Percentiles rank a stretch among this genome's conserved stretches.
These are phyloP conservation scores for Emydomyces testavorans DNA, from an alignment of 2,329 filamentous ascomycete genomes.

Conservation along the genomic window DNA sequence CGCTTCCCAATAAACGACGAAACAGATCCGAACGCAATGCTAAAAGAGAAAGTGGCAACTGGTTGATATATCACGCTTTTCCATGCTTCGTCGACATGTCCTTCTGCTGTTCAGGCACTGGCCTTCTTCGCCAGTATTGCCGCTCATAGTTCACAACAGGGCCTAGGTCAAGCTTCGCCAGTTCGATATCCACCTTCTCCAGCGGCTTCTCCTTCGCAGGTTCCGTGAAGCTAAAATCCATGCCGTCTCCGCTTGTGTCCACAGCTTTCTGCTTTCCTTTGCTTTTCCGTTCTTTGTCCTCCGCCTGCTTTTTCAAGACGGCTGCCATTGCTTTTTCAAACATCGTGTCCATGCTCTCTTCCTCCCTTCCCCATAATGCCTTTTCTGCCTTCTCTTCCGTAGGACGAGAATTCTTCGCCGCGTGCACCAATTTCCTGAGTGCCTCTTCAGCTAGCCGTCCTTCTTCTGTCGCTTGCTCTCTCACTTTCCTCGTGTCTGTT, in stretches of 20 bases:
- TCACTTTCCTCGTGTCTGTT: conserved; percentile 47
- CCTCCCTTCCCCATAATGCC: conserved; percentile 29
- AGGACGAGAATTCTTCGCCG: conserved; percentile 33
- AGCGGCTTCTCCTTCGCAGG: conserved; percentile 7
- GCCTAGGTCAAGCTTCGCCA: conserved; percentile 32
- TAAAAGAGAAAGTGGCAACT: not conserved
- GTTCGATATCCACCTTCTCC: not conserved
- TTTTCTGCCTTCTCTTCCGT: conserved; percentile 33
- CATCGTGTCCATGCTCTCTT: conserved; percentile 38
- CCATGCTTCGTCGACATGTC: not conserved
- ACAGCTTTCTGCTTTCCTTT: conserved; percentile 10
- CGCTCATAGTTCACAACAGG: conserved; percentile 51
- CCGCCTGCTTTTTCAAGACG: conserved; percentile 32
- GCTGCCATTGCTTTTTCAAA: conserved; percentile 47
- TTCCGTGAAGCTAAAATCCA: conserved; percentile 23
- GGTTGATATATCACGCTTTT: not conserved
- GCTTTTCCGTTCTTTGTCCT: conserved; percentile 22
- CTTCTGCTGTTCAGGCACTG: not conserved
- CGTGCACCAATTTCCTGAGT: conserved; percentile 48
- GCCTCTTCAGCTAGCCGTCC: conserved; percentile 55
- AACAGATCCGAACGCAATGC: conserved; percentile 1
- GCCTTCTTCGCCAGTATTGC: conserved; percentile 35
- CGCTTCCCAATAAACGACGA: not conserved
- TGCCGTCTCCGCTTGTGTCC: conserved; percentile 23
- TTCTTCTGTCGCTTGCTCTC: conserved; percentile 54